phyloP scores from a whole-genome alignment of 208 protist genomes.

The Trypanosoma rangeli region DNA sequence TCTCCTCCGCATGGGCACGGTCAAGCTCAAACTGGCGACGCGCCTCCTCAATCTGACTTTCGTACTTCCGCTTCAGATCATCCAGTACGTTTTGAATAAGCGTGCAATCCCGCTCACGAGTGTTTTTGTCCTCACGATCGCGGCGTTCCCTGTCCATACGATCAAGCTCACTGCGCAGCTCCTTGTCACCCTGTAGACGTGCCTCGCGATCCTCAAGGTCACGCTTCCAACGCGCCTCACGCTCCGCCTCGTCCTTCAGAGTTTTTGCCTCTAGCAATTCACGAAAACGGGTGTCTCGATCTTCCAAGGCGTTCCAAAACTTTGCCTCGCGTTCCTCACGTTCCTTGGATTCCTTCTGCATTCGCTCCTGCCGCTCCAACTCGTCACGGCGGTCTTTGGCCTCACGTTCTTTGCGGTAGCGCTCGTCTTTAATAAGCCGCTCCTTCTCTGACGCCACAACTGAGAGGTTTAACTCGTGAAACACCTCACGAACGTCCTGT shows the following conservation, averaged over 20 bases:
- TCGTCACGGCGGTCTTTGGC: constrained; percentile 69
- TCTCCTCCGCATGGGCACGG: constrained; percentile 58
- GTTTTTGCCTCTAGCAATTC: constrained; percentile 48
- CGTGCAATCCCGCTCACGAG: constrained; percentile 57
- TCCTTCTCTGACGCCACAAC: constrained; percentile 91
- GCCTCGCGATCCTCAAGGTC: constrained; percentile 76
- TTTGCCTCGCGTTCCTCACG: constrained; percentile 74
- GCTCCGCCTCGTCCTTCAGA: constrained; percentile 77
- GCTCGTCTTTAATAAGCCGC: constrained; percentile 89
- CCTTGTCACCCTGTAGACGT: constrained; percentile 62
- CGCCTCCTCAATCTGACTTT: constrained; percentile 68
- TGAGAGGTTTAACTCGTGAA: constrained; percentile 90
- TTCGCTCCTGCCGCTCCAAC: constrained; percentile 49
- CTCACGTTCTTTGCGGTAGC: constrained; percentile 87
- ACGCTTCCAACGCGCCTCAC: constrained; percentile 68
- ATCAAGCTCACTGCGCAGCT: constrained; percentile 66
- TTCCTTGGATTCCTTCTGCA: constrained; percentile 69
- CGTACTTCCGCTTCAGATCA: constrained; percentile 64
- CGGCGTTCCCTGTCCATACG: constrained; percentile 75
- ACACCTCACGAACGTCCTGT: constrained; percentile 88
- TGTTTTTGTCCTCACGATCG: constrained; percentile 42
- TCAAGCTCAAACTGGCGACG: constrained; percentile 68
- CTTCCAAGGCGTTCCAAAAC: constrained; percentile 69
- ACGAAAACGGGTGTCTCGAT: constrained; percentile 69
- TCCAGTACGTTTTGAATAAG: constrained; percentile 68